Percentiles rank a stretch among this genome's conserved stretches.
phyloP scores from a whole-genome alignment of 2,329 filamentous ascomycete species.

The Neofusicoccum sp. region DNA sequence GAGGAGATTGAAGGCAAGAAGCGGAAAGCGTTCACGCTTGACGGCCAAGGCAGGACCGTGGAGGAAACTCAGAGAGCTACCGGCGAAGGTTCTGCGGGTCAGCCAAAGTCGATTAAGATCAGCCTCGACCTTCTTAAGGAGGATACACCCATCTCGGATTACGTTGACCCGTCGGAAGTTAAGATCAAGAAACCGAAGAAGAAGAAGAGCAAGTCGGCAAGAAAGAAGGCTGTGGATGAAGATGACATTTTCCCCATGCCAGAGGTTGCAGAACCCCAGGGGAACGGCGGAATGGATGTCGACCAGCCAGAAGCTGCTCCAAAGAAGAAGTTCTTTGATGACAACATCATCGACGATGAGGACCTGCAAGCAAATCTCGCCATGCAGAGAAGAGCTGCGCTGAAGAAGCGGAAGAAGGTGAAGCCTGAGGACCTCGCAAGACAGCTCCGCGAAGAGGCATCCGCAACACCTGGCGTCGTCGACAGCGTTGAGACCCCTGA shows the following conservation, averaged over 20 bases:
- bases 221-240: constrained; percentile 66
- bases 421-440: constrained; percentile 84
- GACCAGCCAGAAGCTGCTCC: constrained; percentile 49
- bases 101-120: constrained; percentile 66
- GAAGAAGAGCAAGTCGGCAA: constrained; percentile 70
- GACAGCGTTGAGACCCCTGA: constrained; percentile 60
- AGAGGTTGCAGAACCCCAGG: constrained; percentile 21
- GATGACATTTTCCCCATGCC: constrained; percentile 50
- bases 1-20: constrained; percentile 93
- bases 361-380: constrained; percentile 85
- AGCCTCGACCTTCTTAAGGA: constrained; percentile 71
- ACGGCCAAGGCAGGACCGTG: constrained; percentile 67
- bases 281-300: constrained; percentile 68
- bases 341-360: constrained; percentile 83
- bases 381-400: constrained; percentile 73
- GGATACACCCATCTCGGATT: constrained; percentile 70
- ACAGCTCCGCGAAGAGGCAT: constrained; percentile 66
- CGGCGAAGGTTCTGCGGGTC: constrained; percentile 52
- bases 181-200: constrained; percentile 95
- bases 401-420: constrained; percentile 89
- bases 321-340: constrained; percentile 60
- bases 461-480: constrained; percentile 48
- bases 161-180: constrained; percentile 79
- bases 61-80: constrained; percentile 61
- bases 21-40: constrained; percentile 80